A percentile compares a stretch with the other conserved stretches of the same genome.
Conservation (phyloP, 345 rosid genomes). For the Boechera retrofracta region DNA sequence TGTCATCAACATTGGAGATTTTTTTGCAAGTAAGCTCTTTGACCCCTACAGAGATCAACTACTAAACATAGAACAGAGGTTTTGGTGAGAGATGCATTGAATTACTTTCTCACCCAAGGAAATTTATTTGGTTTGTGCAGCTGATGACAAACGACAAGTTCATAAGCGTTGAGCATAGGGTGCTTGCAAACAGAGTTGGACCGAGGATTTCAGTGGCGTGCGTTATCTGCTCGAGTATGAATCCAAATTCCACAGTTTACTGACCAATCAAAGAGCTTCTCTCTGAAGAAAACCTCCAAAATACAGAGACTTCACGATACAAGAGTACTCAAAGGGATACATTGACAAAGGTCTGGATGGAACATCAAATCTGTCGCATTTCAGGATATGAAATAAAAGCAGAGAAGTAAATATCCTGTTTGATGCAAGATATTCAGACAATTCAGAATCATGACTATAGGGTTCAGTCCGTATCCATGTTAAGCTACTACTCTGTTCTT, state of each 20-base stretch:
- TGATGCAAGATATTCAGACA: not conserved
- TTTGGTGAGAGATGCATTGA: not conserved
- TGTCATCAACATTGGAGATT: constrained; percentile 49
- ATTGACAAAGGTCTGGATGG: constrained; percentile 44
- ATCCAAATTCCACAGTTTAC: constrained; percentile 19
- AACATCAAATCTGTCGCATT: constrained; percentile 31
- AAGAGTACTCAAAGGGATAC: constrained; percentile 42
- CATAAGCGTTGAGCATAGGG: constrained; percentile 49
- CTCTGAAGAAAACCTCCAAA: constrained; percentile 48
- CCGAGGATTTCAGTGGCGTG: constrained; percentile 52
- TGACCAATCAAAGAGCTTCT: constrained; percentile 55
- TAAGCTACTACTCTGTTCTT: not conserved
- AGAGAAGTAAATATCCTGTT: not conserved
- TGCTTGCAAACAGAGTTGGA: constrained; percentile 21
- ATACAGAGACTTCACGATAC: constrained; percentile 34
- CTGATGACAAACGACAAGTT: constrained; percentile 54
- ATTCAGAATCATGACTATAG: not conserved
- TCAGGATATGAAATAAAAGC: constrained; percentile 27
- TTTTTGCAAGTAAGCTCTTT: constrained; percentile 41
- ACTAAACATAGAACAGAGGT: not conserved
- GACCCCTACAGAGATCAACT: too few relatives aligned
- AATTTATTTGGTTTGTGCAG: constrained; percentile 26
- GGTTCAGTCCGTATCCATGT: not conserved
- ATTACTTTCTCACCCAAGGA: not conserved
- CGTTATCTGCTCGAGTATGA: constrained; percentile 40